Percentiles rank a stretch among this genome's conserved stretches.
Conservation (phyloP, 2,329 filamentous ascomycete genomes). For the Didymella glomerata region DNA sequence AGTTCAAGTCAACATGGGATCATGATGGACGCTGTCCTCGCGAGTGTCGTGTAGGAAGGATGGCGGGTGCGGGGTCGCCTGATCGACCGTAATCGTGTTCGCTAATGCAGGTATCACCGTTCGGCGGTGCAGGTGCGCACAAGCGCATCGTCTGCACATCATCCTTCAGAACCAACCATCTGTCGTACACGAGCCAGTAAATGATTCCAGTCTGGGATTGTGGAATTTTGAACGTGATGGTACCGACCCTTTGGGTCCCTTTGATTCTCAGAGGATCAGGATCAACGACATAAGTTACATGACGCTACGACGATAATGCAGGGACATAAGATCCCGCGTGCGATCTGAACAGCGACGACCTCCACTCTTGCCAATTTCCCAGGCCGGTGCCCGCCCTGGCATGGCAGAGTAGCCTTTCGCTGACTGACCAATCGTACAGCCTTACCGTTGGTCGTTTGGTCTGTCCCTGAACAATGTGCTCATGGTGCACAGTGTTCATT, state of each 20-base stretch:
- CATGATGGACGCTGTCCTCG: background rate
- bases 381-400: too few relatives aligned
- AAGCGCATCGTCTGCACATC: background rate
- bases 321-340: background rate
- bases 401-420: background rate
- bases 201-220: background rate
- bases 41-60: background rate
- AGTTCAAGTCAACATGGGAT: background rate
- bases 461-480: background rate
- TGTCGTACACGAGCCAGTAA: background rate
- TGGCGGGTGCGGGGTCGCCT: background rate
- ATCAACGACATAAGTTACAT: too few relatives aligned
- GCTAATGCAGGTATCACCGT: slow-evolving; percentile 15
- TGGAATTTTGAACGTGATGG: background rate
- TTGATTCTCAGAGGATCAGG: too few relatives aligned
- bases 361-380: background rate
- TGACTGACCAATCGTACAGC: background rate
- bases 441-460: background rate
- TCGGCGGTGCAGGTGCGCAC: background rate
- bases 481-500: background rate
- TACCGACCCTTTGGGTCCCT: background rate
- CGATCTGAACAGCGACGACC: background rate
- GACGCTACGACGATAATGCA: background rate
- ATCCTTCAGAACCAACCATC: background rate
- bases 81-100: slow-evolving; percentile 15